Evolutionary conservation across 176 grass and related monocot genomes (phyloP).

Genomic region (Stipa capillata): DNA sequence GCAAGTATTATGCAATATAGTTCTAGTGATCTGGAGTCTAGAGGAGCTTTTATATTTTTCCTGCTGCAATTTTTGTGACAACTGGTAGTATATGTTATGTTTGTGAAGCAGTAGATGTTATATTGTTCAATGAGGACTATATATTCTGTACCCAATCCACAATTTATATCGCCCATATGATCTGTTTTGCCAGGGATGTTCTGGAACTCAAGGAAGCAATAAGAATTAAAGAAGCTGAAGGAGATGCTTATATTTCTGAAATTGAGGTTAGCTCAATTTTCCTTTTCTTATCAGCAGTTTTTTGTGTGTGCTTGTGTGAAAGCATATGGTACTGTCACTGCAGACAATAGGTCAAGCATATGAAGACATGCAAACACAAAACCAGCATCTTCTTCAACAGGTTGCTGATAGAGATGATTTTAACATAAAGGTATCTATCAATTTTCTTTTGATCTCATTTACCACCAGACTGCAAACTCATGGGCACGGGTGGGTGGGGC

Average conservation of each 20-base stretch:
- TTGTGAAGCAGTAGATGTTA: conserved; percentile 1
- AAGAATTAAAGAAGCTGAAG: conserved; percentile 86
- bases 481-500: too few species aligned
- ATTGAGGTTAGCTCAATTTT: conserved; percentile 60
- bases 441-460: conserved; percentile 1
- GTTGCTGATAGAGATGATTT: conserved; percentile 92
- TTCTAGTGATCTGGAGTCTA: neutral
- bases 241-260: conserved; percentile 82
- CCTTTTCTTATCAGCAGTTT: neutral
- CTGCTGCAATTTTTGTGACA: neutral
- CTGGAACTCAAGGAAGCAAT: conserved; percentile 80
- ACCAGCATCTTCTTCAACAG: conserved; percentile 85
- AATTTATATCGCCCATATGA: neutral
- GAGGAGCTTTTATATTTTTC: neutral
- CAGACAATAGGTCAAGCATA: conserved; percentile 99
- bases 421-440: conserved; percentile 80
- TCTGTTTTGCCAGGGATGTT: conserved; percentile 55
- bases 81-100: neutral
- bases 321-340: conserved; percentile 19
- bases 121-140: neutral
- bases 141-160: neutral
- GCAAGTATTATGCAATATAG: too few species aligned
- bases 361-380: conserved; percentile 97
- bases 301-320: conserved; percentile 20
- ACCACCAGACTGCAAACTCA: too few species aligned